Base-by-base conservation (phyloP, 2,329 filamentous ascomycete species). In the Talaromyces islandicus region DNA sequence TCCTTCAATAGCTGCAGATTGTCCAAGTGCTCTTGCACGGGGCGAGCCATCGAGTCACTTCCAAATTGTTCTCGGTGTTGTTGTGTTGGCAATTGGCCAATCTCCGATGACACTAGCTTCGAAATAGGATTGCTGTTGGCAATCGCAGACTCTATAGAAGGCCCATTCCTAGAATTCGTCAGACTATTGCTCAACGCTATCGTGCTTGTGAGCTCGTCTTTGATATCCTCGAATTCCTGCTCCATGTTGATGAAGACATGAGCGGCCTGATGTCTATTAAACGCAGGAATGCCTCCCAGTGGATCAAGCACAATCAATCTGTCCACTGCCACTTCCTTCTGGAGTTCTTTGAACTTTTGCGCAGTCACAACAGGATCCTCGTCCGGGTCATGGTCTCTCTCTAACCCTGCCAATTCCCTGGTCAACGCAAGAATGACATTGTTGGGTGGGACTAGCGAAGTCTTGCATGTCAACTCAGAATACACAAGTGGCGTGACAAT, bases 241-340 rank as follows among this genome's bases (percentile, higher is more conserved):
- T 95, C 89, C 60, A 99, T 82, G 67, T 99, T 99, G 70, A 99
- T 85, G 70, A 97, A 97, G 7, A 94, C 85, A 71, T 94, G 89
- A 1, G 89, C 56, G 82, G 84, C 66, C 73, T 88, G 77, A 51
- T 83, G 77, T 65, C 83, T 73, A 71, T 81, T 76, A 67, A 82
- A 71, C 61, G 90, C 81, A 0, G 94, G 94, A 52, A 92, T 91
- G 0, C 92, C 93, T 3, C 94, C 94, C 0, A 92, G 77, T 0
- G 90, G 87, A 72, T 99, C 94, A 7, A 99, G 81, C 29, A 99
- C 79, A 63, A 99, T 96, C 48, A 99, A 81, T 38, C 93, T 85
- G 70, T 97, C 93, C 6, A 99, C 77, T 0, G 84, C 83, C 0
- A 88, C 83, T 62, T 85, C 75, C 30, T 82, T 81, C 59, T 77